A percentile compares a stretch with the other conserved stretches of the same genome.
These are phyloP conservation scores for Friedmanniomyces simplex DNA, from an alignment of 495 filamentous ascomycete genomes.

Conservation along the genomic window DNA sequence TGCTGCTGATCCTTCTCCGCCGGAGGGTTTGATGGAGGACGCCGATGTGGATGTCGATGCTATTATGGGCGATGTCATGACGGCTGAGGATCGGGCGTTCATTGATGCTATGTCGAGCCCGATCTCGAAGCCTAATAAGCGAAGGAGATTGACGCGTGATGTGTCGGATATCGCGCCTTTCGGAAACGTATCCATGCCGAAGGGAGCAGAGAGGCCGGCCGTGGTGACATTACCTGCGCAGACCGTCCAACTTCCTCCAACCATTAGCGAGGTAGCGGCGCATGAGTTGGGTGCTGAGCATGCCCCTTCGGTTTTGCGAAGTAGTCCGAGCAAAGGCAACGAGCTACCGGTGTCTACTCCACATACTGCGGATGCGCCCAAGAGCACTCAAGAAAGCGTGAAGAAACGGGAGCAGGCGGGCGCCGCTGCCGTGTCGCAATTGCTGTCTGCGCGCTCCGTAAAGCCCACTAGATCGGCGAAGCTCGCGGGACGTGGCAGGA, in stretches of 20 bases:
- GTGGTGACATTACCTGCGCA: neutral
- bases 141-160: constrained; percentile 4
- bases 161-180: neutral
- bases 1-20: constrained; percentile 26
- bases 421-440: constrained; percentile 12
- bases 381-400: constrained; percentile 19
- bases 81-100: constrained; percentile 22
- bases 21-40: constrained; percentile 9
- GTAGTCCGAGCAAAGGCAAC: constrained; percentile 16
- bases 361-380: neutral
- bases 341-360: constrained; percentile 5
- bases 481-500: neutral
- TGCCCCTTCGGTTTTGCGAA: neutral
- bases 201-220: neutral
- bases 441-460: constrained; percentile 3
- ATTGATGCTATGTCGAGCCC: constrained; percentile 13
- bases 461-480: neutral
- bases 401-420: constrained; percentile 21
- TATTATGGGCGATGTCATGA: constrained; percentile 22
- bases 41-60: constrained; percentile 20
- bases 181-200: no score
- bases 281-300: neutral
- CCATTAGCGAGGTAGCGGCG: neutral
- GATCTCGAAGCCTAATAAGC: constrained; percentile 4
- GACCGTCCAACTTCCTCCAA: neutral